A percentile compares a stretch with the other conserved stretches of the same genome.
Evolutionary conservation across 2,329 filamentous ascomycete species (phyloP).

Genomic region (Epichloe hybrida): DNA sequence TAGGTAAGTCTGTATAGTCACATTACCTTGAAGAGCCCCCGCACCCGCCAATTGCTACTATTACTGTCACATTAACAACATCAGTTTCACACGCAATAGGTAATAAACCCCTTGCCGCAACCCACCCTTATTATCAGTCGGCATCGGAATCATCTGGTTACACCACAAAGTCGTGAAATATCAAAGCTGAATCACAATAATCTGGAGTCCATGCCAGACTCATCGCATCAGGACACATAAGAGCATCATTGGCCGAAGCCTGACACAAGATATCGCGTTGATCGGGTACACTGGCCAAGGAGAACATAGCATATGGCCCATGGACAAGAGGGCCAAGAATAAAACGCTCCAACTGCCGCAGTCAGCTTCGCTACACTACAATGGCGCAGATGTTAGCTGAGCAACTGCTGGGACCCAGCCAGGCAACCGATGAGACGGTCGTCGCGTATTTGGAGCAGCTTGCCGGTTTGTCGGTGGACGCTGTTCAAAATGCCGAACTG

Average conservation of each 20-base stretch:
- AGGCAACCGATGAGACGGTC: conserved; percentile 35
- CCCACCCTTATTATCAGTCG: too few relatives aligned
- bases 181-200: too few relatives aligned
- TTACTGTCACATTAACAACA: too few relatives aligned
- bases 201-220: too few relatives aligned
- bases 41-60: too few relatives aligned
- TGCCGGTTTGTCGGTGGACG: conserved; percentile 60
- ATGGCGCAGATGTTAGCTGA: conserved; percentile 26
- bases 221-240: background rate
- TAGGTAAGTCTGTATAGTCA: background rate
- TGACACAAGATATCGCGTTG: background rate
- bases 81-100: too few relatives aligned
- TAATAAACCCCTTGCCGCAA: too few relatives aligned
- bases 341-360: background rate
- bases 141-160: too few relatives aligned
- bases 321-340: background rate
- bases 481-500: conserved; percentile 62
- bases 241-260: background rate
- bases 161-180: too few relatives aligned
- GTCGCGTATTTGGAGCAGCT: conserved; percentile 65
- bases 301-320: background rate
- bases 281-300: background rate
- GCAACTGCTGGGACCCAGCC: conserved; percentile 16
- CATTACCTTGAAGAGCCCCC: background rate
- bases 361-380: background rate